Evolutionary conservation across 352 stramenopile species (phyloP).

Genomic region (Globisporangium carolinianum): DNA sequence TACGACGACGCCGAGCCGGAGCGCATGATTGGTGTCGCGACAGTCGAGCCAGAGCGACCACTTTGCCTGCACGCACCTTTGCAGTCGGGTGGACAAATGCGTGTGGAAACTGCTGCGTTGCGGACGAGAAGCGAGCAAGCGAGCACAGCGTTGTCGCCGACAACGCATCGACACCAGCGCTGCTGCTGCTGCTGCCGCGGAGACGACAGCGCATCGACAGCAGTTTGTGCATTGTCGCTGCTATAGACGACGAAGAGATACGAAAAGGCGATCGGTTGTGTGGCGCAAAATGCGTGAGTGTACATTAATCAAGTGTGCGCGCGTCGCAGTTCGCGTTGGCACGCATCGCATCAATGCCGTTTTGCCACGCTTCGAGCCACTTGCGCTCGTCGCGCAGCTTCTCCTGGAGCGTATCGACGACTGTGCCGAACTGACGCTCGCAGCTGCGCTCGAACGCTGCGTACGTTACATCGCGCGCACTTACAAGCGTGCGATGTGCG

Average conservation of each 20-base stretch:
- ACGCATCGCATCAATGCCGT: slow-evolving; percentile 30
- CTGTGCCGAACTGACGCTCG: slow-evolving; percentile 7
- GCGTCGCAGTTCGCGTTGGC: neutral
- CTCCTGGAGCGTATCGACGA: slow-evolving; percentile 27
- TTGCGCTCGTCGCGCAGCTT: slow-evolving; percentile 52
- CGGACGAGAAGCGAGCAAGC: neutral
- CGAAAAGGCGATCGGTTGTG: too few species aligned
- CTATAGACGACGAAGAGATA: too few species aligned
- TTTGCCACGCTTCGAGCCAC: slow-evolving; percentile 38
- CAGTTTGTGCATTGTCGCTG: neutral
- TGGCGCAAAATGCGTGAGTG: neutral
- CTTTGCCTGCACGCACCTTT: slow-evolving; percentile 19
- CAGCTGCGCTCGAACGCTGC: slow-evolving; percentile 29
- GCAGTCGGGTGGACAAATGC: slow-evolving; percentile 30
- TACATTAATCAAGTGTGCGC: neutral
- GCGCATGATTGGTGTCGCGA: too few species aligned
- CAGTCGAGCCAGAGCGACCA: too few species aligned
- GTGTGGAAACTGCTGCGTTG: slow-evolving; percentile 15
- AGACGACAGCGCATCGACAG: neutral
- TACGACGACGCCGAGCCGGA: too few species aligned
- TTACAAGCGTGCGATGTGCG: slow-evolving; percentile 45
- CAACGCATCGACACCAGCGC: neutral
- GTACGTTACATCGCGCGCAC: slow-evolving; percentile 36
- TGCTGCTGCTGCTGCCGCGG: neutral
- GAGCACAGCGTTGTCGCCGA: neutral